Evolutionary conservation across 805 yeast species (phyloP), one percentile per base, ranked within the genome.

Genomic region (Ogataea nonfermentans): DNA sequence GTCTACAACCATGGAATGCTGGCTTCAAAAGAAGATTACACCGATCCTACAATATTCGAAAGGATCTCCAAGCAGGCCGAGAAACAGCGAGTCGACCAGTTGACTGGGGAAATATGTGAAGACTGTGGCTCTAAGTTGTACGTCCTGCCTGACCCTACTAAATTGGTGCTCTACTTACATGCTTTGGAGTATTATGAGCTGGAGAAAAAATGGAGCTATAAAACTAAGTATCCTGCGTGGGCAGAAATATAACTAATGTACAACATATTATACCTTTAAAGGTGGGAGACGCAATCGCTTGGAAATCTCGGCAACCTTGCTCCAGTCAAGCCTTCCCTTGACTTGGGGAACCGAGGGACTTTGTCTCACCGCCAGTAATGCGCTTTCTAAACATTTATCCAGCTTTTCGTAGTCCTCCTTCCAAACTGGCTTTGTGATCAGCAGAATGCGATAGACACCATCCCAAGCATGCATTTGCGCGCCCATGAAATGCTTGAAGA

Each of bases 211-310:
- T 61, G 72, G 57, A 47, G 51, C 7, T 78, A 67, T 45, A 59
- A 68, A 40, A 70, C 81, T 0, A 54, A 51, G 1, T 37, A 56
- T 13, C 85, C 85, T 0, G 24, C 32, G 0, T 79, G 85, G 84
- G 57, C 67, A 9, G 23, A 53, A n/a, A 52, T 62, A n/a, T 52
- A 29, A 44, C 14, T 11, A 28, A 25, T 25, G 29, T 22, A 19
- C n/a, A n/a, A 16, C 27, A 22, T 13, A 22, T 22, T 32, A 24
- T 31, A 24, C 20, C 23, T n/a, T 29, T 6, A 44, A 12, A 10
- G 40, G 35, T 4, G 48, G 47, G 5, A 41, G 38, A 12, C 41
- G 28, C 27, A 28, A 32, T n/a, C 24, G 24, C 17, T 32, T 17
- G 35, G 47, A 35, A 15, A 29, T 22, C 19, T 24, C 12, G 13